Evolutionary conservation across 1,284 basidiomycete genomes (phyloP).

Genomic region (Ustilago tritici): DNA sequence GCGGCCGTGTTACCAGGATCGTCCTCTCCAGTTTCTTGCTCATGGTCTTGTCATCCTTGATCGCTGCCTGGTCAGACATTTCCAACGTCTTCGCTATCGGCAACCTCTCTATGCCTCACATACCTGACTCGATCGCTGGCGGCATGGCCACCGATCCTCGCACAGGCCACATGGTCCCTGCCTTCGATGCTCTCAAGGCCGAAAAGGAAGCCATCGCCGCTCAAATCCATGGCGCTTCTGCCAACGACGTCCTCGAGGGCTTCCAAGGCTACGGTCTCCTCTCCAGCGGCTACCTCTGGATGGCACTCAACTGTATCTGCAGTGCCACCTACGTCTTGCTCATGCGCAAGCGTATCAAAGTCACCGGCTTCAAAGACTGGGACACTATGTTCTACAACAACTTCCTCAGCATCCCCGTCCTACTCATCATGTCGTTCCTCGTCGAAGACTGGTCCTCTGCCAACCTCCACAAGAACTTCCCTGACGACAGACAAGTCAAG

Average conservation of each 20-base stretch:
- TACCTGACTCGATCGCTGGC: constrained; percentile 51
- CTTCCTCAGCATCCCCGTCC: constrained; percentile 89
- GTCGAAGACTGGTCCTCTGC: constrained; percentile 90
- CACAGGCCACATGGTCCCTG: constrained; percentile 34
- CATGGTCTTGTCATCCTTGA: constrained; percentile 95
- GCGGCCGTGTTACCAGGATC: constrained; percentile 85
- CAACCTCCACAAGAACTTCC: constrained; percentile 88
- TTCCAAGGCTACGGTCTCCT: constrained; percentile 54
- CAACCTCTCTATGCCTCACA: constrained; percentile 60
- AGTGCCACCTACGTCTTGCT: constrained; percentile 93
- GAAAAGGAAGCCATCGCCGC: constrained; percentile 52
- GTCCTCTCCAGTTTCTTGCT: constrained; percentile 90
- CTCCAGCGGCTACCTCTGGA: constrained; percentile 88
- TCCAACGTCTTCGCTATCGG: constrained; percentile 72
- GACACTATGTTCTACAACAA: constrained; percentile 99
- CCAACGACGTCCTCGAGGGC: constrained; percentile 52
- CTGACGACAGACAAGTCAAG: constrained; percentile 81
- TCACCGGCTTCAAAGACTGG: constrained; percentile 98
- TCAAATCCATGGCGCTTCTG: constrained; percentile 27
- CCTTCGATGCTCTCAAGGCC: constrained; percentile 43
- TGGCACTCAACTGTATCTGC: constrained; percentile 89
- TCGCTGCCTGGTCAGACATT: constrained; percentile 95
- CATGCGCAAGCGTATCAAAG: constrained; percentile 97
- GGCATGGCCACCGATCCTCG: constrained; percentile 42
- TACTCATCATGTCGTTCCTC: constrained; percentile 84